Percentiles rank a stretch among this genome's conserved stretches.
Evolutionary conservation across 2,329 filamentous ascomycete genomes (phyloP).

Genomic region (Didymella lethalis): DNA sequence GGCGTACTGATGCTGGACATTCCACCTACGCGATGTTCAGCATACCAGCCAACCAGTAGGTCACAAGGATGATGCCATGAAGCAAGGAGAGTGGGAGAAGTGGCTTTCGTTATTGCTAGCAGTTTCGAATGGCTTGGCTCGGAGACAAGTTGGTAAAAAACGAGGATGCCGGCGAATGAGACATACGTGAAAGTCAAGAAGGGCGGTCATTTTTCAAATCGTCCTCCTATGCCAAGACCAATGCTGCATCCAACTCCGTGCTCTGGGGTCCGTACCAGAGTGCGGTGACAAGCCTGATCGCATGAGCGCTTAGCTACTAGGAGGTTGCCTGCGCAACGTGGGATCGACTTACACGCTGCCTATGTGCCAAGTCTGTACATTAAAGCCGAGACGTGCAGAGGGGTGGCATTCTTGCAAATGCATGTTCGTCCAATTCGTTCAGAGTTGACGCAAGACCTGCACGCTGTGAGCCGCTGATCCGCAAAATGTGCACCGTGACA

Average conservation of each 20-base stretch:
- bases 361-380: constrained; percentile 3
- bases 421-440: constrained; percentile 8
- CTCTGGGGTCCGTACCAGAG: constrained; percentile 4
- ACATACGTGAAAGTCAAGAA: constrained; percentile 14
- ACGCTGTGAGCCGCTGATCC: constrained; percentile 14
- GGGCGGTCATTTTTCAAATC: constrained; percentile 3
- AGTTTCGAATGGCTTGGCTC: constrained; percentile 8
- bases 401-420: constrained; percentile 17
- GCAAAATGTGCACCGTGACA: constrained; percentile 15
- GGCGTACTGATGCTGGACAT: constrained; percentile 20
- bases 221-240: constrained; percentile 6
- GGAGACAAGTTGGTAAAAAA: constrained; percentile 12
- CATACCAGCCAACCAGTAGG: constrained; percentile 17
- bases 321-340: constrained; percentile 12
- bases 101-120: constrained; percentile 20
- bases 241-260: constrained; percentile 9
- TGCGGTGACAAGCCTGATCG: constrained; percentile 6
- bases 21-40: constrained; percentile 24
- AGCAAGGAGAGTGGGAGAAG: constrained; percentile 22
- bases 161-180: constrained; percentile 3
- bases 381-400: constrained; percentile 4
- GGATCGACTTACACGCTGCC: constrained; percentile 9
- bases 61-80: constrained; percentile 24
- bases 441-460: constrained; percentile 4
- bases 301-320: constrained; percentile 7